Evolutionary conservation across 164 flowering plant genomes (phyloP).

Genomic region (Vitis labrusca): DNA sequence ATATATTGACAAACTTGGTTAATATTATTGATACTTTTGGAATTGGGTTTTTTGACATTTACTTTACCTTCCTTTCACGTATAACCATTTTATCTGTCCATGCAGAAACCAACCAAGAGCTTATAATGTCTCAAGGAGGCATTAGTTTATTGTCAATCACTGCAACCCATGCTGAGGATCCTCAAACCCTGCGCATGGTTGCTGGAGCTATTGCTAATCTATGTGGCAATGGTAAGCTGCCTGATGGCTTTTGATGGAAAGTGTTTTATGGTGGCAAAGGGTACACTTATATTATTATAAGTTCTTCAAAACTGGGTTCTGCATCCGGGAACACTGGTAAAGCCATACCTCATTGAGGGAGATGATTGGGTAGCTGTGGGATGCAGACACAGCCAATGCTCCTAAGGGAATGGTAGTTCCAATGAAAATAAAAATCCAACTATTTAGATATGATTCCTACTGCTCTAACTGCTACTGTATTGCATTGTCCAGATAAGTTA

Average conservation of each 20-base stretch:
- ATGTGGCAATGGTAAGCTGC: conserved; percentile 86
- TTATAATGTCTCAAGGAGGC: conserved; percentile 94
- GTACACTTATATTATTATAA: background rate
- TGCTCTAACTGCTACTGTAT: background rate
- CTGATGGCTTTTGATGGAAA: background rate
- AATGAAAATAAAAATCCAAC: too few species aligned
- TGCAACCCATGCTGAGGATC: conserved; percentile 86
- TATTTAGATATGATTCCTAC: background rate
- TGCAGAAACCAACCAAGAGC: conserved; percentile 96
- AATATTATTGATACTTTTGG: background rate
- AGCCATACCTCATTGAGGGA: background rate
- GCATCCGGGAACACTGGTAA: background rate
- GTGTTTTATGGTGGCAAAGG: too few species aligned
- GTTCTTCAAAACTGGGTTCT: background rate
- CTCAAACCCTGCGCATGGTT: conserved; percentile 98
- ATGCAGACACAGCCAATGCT: background rate
- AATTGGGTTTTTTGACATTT: background rate
- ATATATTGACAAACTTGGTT: background rate
- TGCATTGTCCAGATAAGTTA: conserved; percentile 62
- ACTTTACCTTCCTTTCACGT: background rate
- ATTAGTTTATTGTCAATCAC: conserved; percentile 68
- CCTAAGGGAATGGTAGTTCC: background rate
- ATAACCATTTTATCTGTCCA: background rate
- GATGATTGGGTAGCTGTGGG: background rate
- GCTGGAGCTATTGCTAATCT: conserved; percentile 99